Percentiles rank a stretch among this genome's conserved stretches.
phyloP scores from a whole-genome alignment of 2,329 filamentous ascomycete genomes.

The Aspergillus hortae region DNA sequence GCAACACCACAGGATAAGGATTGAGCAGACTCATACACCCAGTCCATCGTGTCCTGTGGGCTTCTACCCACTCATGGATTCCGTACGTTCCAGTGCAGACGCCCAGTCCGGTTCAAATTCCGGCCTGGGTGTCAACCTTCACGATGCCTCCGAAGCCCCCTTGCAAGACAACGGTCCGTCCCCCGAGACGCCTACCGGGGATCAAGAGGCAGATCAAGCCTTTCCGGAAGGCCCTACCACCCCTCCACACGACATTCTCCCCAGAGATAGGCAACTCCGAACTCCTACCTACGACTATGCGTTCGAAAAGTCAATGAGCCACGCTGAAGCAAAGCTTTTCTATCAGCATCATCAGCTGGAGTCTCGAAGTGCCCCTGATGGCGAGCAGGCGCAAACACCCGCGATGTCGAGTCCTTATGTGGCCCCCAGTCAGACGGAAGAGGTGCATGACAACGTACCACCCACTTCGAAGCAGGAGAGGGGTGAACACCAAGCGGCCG shows the following conservation, averaged over 20 bases:
- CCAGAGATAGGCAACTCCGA: slow-evolving; percentile 52
- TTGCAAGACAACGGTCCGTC: too few relatives aligned
- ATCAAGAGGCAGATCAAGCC: slow-evolving; percentile 9
- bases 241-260: slow-evolving; percentile 26
- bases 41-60: too few relatives aligned
- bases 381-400: slow-evolving; percentile 30
- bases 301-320: slow-evolving; percentile 89
- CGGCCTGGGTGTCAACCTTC: too few relatives aligned
- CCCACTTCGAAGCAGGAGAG: neutral
- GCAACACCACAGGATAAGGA: too few relatives aligned
- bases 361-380: slow-evolving; percentile 36
- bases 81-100: neutral
- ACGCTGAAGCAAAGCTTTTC: slow-evolving; percentile 91
- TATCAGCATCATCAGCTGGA: slow-evolving; percentile 84
- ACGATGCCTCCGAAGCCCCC: too few relatives aligned
- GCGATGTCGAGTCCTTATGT: neutral
- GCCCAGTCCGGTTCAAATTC: too few relatives aligned
- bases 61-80: too few relatives aligned
- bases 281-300: slow-evolving; percentile 93
- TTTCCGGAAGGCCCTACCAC: slow-evolving; percentile 4
- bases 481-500: neutral
- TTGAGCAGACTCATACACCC: too few relatives aligned
- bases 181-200: slow-evolving; percentile 3
- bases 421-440: slow-evolving; percentile 5
- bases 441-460: neutral